These are phyloP conservation scores for Gossypium rotundifolium DNA, from an alignment of 345 rosid genomes.

Conservation along the genomic window DNA sequence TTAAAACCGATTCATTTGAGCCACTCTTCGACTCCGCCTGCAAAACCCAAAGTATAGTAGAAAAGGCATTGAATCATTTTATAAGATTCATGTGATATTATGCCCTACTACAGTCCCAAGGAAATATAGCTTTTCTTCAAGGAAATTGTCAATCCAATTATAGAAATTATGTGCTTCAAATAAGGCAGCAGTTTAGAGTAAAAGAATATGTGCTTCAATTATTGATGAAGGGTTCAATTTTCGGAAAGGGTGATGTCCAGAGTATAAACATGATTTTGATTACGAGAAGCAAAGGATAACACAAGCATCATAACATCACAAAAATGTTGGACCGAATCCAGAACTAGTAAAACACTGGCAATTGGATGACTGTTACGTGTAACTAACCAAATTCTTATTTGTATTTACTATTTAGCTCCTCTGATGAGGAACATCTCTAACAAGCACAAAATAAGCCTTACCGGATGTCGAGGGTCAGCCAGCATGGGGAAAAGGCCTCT, in stretches of 20 bases:
- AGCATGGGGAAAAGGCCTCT: conserved; percentile 66
- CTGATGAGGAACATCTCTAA: neutral
- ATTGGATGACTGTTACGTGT: neutral
- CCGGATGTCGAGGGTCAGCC: conserved; percentile 55
- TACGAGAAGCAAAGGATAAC: neutral
- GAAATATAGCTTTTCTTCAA: neutral
- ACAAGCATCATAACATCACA: neutral
- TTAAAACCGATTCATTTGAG: conserved; percentile 45
- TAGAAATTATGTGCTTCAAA: neutral
- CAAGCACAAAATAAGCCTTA: conserved; percentile 21
- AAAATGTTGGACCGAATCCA: neutral
- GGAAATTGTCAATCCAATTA: neutral
- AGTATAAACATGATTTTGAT: neutral
- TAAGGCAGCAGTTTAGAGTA: neutral
- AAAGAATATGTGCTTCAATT: no score
- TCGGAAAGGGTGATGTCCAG: neutral
- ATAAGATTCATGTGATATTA: neutral
- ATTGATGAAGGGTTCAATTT: neutral
- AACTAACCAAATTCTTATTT: conserved; percentile 4
- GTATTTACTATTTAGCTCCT: neutral
- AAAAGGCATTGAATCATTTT: neutral
- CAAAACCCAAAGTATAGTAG: neutral
- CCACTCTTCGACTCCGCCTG: conserved; percentile 41
- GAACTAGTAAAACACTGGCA: neutral
- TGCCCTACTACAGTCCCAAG: neutral